Percentiles rank a stretch among this genome's conserved stretches.
phyloP scores from a whole-genome alignment of 495 filamentous ascomycete genomes.

The Sabuloglossum arenarium region DNA sequence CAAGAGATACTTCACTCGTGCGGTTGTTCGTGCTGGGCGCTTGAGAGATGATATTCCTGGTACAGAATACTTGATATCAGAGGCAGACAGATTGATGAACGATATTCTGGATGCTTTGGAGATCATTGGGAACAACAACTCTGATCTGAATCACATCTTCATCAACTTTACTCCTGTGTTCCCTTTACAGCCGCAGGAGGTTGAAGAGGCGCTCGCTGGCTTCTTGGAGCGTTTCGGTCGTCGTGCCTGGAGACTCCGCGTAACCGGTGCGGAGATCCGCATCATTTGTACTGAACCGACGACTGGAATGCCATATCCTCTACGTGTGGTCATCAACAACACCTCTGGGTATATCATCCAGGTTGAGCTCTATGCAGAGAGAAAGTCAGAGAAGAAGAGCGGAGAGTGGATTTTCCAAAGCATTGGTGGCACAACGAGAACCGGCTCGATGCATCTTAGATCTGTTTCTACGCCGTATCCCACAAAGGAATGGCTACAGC shows the following conservation, averaged over 20 bases:
- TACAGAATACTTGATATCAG: slow-evolving; percentile 91
- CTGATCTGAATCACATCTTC: slow-evolving; percentile 99
- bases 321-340: slow-evolving; percentile 94
- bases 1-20: slow-evolving; percentile 94
- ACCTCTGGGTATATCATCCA: slow-evolving; percentile 98
- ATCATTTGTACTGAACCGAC: slow-evolving; percentile 84
- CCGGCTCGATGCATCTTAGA: slow-evolving; percentile 85
- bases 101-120: slow-evolving; percentile 95
- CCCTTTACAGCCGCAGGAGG: slow-evolving; percentile 72
- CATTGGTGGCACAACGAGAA: slow-evolving; percentile 78
- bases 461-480: slow-evolving; percentile 84
- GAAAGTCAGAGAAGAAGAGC: slow-evolving; percentile 76
- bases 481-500: slow-evolving; percentile 96
- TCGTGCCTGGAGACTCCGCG: slow-evolving; percentile 87
- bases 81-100: slow-evolving; percentile 88
- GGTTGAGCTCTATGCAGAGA: slow-evolving; percentile 92
- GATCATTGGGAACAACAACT: slow-evolving; percentile 98
- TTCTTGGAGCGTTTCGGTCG: slow-evolving; percentile 94
- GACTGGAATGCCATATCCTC: slow-evolving; percentile 72
- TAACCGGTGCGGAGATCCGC: slow-evolving; percentile 93
- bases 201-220: slow-evolving; percentile 82
- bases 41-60: slow-evolving; percentile 94
- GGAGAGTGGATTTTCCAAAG: slow-evolving; percentile 94
- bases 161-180: slow-evolving; percentile 96
- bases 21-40: slow-evolving; percentile 77